Evolutionary conservation across 345 rosid species (phyloP).

Genomic region (Eucalyptus fibrosa): DNA sequence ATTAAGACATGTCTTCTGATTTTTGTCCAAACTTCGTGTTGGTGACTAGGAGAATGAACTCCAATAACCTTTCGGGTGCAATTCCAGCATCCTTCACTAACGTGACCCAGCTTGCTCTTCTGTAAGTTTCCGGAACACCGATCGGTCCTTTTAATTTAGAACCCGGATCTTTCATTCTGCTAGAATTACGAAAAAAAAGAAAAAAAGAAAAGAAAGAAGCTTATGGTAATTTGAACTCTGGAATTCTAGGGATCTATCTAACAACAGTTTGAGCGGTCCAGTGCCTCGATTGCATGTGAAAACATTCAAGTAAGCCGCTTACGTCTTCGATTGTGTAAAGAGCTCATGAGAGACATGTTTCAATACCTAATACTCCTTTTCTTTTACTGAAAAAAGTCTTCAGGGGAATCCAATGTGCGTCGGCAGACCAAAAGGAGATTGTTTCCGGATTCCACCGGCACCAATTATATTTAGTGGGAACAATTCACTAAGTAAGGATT

Average conservation of each 20-base stretch:
- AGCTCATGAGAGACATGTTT: not conserved
- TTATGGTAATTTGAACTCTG: not conserved
- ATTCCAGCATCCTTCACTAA: constrained; percentile 64
- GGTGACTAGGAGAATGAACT: constrained; percentile 63
- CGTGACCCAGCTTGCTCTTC: constrained; percentile 69
- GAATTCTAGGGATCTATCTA: constrained; percentile 20
- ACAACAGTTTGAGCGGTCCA: constrained; percentile 25
- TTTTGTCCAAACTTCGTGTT: not conserved
- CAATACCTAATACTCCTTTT: not conserved
- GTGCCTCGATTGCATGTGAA: constrained; percentile 12
- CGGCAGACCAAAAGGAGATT: constrained; percentile 41
- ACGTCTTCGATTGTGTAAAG: not conserved
- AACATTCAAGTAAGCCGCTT: constrained; percentile 37
- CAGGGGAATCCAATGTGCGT: constrained; percentile 84
- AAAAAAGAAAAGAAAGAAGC: not conserved
- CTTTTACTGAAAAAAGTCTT: constrained; percentile 22
- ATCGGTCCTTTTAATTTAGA: not conserved
- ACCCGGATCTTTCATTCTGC: not conserved
- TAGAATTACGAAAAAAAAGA: not conserved
- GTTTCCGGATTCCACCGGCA: constrained; percentile 42
- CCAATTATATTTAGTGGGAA: constrained; percentile 29
- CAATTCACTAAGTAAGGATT: constrained; percentile 38
- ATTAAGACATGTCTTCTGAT: not conserved
- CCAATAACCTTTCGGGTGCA: constrained; percentile 59
- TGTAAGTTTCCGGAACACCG: constrained; percentile 30